These are phyloP conservation scores for Phaeotremella skinneri DNA, from an alignment of 768 basidiomycete genomes.

Conservation along the genomic window DNA sequence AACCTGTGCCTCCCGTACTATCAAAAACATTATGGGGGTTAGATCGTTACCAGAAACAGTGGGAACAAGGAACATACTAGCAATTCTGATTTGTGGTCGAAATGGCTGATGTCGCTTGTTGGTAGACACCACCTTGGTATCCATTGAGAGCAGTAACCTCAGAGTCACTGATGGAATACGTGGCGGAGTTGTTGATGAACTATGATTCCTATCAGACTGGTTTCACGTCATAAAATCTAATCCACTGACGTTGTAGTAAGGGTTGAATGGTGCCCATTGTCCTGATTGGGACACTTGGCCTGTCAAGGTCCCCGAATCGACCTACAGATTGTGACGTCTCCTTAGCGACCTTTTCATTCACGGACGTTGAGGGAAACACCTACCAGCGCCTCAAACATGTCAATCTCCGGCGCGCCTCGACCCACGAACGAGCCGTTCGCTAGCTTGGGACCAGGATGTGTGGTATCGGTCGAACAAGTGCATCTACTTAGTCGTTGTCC, in stretches of 20 bases:
- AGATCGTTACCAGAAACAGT: background rate
- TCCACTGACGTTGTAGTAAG: slow-evolving; percentile 57
- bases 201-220: slow-evolving; percentile 4
- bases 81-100: slow-evolving; percentile 69
- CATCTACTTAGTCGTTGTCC: slow-evolving; percentile 85
- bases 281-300: slow-evolving; percentile 78
- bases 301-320: slow-evolving; percentile 31
- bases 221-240: background rate
- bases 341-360: too few relatives aligned
- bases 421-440: slow-evolving; percentile 76
- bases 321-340: slow-evolving; percentile 12
- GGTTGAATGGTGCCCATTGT: slow-evolving; percentile 72
- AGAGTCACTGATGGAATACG: slow-evolving; percentile 63
- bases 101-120: slow-evolving; percentile 77
- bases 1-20: slow-evolving; percentile 53
- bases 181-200: slow-evolving; percentile 56
- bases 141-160: slow-evolving; percentile 32
- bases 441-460: slow-evolving; percentile 79
- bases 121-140: slow-evolving; percentile 66
- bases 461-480: slow-evolving; percentile 75
- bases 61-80: slow-evolving; percentile 57
- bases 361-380: slow-evolving; percentile 8
- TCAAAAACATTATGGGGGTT: background rate
- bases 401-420: slow-evolving; percentile 82
- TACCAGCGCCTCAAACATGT: slow-evolving; percentile 79